phyloP scores from a whole-genome alignment of 441 rosid species.

The Populus trichocarpa region DNA sequence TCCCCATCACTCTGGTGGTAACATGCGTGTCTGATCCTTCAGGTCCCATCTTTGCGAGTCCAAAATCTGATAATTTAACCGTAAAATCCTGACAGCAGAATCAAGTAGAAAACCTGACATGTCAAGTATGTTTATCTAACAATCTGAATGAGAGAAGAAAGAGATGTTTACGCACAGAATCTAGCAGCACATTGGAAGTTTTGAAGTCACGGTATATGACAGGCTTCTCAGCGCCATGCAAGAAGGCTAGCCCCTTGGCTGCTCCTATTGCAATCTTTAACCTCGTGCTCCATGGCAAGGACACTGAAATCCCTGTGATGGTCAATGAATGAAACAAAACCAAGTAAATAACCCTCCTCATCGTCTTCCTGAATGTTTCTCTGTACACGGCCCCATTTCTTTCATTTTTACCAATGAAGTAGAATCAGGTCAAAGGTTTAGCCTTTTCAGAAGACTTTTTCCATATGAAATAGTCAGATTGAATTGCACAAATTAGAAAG shows the following conservation, averaged over 20 bases:
- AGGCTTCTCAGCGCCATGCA: conserved; percentile 67
- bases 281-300: conserved; percentile 76
- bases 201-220: conserved; percentile 92
- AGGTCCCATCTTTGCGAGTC: conserved; percentile 90
- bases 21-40: conserved; percentile 74
- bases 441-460: background rate
- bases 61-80: conserved; percentile 89
- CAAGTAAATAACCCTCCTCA: background rate
- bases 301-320: conserved; percentile 56
- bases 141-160: background rate
- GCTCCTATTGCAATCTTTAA: conserved; percentile 84
- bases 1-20: conserved; percentile 91
- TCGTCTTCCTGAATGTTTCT: background rate
- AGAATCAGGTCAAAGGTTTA: background rate
- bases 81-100: conserved; percentile 46
- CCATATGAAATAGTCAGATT: background rate
- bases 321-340: background rate
- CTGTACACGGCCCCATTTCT: background rate
- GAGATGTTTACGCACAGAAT: conserved; percentile 46
- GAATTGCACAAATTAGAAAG: background rate
- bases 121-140: background rate
- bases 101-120: background rate
- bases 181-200: conserved; percentile 77
- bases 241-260: conserved; percentile 86
- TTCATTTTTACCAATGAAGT: background rate